phyloP scores from a whole-genome alignment of 768 basidiomycete genomes.

The Psilocybe azurescens region DNA sequence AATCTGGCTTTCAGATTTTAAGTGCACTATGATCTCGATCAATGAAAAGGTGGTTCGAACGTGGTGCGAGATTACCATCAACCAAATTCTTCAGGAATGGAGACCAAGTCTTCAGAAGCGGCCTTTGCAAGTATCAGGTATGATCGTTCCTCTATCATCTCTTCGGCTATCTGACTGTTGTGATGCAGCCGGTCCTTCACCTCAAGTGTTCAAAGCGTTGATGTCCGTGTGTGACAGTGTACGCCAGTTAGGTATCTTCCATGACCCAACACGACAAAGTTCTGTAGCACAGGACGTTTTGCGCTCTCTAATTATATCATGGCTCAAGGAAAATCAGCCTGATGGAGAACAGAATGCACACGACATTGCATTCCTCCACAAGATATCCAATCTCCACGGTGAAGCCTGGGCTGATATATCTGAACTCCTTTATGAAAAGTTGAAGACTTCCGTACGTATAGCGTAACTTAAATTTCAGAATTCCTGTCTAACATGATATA shows the following conservation, averaged over 20 bases:
- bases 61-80: conserved; percentile 58
- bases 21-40: conserved; percentile 41
- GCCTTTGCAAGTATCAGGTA: conserved; percentile 29
- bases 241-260: conserved; percentile 58
- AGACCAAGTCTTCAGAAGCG: conserved; percentile 23
- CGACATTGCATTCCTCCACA: conserved; percentile 57
- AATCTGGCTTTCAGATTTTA: conserved; percentile 49
- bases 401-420: conserved; percentile 33
- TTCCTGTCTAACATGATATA: conserved; percentile 4
- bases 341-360: conserved; percentile 33
- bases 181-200: conserved; percentile 49
- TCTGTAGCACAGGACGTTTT: conserved; percentile 44
- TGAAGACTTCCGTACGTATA: conserved; percentile 23
- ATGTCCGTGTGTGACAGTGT: conserved; percentile 56
- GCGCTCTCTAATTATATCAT: conserved; percentile 41
- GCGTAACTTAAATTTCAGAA: not conserved
- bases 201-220: conserved; percentile 58
- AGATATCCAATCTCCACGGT: conserved; percentile 41
- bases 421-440: conserved; percentile 13
- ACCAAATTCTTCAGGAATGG: conserved; percentile 34
- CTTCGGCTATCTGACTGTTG: not conserved
- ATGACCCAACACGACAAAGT: conserved; percentile 38
- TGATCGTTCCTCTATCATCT: not conserved
- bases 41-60: conserved; percentile 51
- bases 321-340: conserved; percentile 33